phyloP scores from a whole-genome alignment of 169 alveolate species.

The Pseudocohnilembus persalinus region DNA sequence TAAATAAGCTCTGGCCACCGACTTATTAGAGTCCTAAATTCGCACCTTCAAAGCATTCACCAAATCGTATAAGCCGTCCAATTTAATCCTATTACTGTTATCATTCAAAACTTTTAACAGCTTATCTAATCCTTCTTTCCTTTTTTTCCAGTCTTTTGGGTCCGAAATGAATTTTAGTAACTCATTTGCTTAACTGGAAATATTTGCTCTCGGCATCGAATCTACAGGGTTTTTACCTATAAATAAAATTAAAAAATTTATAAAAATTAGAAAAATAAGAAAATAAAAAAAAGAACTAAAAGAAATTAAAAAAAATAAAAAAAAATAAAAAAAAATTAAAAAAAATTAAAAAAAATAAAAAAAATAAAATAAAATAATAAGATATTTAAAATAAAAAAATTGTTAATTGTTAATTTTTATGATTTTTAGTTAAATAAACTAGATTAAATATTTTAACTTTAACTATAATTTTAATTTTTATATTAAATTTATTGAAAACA shows the following conservation, averaged over 20 bases:
- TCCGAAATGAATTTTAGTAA: constrained; percentile 26
- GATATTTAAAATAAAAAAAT: too few species aligned
- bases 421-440: too few species aligned
- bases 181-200: constrained; percentile 17
- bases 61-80: constrained; percentile 32
- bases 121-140: constrained; percentile 48
- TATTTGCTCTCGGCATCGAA: constrained; percentile 32
- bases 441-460: too few species aligned
- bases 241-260: too few species aligned
- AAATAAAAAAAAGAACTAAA: too few species aligned
- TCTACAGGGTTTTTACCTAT: constrained; percentile 15
- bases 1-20: constrained; percentile 14
- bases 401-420: too few species aligned
- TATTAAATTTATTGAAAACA: too few species aligned
- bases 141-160: constrained; percentile 35
- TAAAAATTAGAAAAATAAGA: background rate
- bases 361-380: too few species aligned
- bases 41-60: constrained; percentile 14
- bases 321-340: too few species aligned
- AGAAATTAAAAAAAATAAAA: too few species aligned
- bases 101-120: constrained; percentile 24
- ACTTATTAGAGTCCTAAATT: constrained; percentile 34
- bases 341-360: too few species aligned
- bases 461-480: too few species aligned
- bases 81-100: constrained; percentile 24